Evolutionary conservation across 2,329 filamentous ascomycete species (phyloP), one percentile per base, ranked within the genome.

Genomic region (Chrysoporthe cubensis): DNA sequence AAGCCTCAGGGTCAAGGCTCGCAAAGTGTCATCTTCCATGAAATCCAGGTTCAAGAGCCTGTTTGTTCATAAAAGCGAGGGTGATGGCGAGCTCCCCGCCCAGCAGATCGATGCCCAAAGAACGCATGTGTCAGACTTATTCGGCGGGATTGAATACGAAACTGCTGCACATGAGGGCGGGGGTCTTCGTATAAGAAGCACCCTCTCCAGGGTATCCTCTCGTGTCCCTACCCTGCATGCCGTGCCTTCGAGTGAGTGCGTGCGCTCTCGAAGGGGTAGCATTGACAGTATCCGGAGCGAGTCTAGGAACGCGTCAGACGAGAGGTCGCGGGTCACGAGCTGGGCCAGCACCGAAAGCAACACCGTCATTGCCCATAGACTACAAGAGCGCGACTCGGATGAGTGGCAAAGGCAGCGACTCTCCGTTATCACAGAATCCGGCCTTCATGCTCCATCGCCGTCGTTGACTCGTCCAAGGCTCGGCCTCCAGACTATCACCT

Each of bases 271-370:
- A 46, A 80, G 84, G 71, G 87, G 85, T 1, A 89, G 87, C 69
- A 72, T 88, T 5, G 84, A 84, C 68, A 88, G 83, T 68, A 71
- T 84, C 2, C 72, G 71, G 32, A 82, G 78, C 64, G 80, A 81
- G 43, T 14, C 8, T 6, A 76, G 76, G 52, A 78, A 77, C 62
- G 73, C 73, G 1, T 80, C 77, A 16, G 84, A 86, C 50, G 84
- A 87, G 26, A 86, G 81, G 71, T 91, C 88, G n/a, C 80, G 90
- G 32, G 87, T 92, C 62, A 92, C 90, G 1, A 93, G 90, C 75
- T 93, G 91, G 91, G 86, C 85, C 4, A 87, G 88, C 69, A 91
- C 90, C 0, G 87, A 85, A 1, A 81, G 83, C 1, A 84, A 84
- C 66, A 88, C 85, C 2, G 83, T 86, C 2, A 77, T 83, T 6